A percentile compares a stretch with the other conserved stretches of the same genome.
Evolutionary conservation across 208 protist genomes (phyloP).

Genomic region (Crithidia sp.): DNA sequence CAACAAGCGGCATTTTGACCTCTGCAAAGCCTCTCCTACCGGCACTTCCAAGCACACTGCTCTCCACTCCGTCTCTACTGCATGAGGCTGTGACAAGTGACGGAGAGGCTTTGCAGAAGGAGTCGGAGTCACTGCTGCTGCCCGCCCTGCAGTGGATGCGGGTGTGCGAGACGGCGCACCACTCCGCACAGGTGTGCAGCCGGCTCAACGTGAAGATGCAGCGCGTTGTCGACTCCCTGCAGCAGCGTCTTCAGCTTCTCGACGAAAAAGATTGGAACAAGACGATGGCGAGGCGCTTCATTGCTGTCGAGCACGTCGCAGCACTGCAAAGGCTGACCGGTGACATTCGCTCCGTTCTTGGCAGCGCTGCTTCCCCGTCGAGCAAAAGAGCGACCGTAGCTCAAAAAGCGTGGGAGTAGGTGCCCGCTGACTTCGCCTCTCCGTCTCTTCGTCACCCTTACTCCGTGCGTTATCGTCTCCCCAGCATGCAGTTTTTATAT

Average conservation of each 20-base stretch:
- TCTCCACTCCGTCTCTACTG: no score
- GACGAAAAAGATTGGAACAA: constrained; percentile 27
- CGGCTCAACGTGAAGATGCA: neutral
- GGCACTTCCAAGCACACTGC: no score
- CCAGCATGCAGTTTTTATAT: no score
- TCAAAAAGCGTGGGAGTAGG: no score
- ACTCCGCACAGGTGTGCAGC: neutral
- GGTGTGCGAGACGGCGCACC: constrained; percentile 12
- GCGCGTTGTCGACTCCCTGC: neutral
- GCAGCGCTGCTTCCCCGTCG: neutral
- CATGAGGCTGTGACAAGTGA: no score
- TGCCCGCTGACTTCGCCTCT: no score
- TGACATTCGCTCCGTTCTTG: neutral
- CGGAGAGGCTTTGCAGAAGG: neutral
- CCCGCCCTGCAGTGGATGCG: constrained; percentile 15
- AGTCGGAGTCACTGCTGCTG: neutral
- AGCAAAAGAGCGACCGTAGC: no score
- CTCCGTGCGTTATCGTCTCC: no score
- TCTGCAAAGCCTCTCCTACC: no score
- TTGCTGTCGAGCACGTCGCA: constrained; percentile 8
- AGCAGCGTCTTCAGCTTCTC: constrained; percentile 9
- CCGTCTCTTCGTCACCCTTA: no score
- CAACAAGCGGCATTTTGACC: no score
- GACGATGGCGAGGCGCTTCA: constrained; percentile 20
- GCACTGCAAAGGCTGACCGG: constrained; percentile 11